Evolutionary conservation across 805 yeast genomes (phyloP).

Genomic region (Teunomyces funiuensis): DNA sequence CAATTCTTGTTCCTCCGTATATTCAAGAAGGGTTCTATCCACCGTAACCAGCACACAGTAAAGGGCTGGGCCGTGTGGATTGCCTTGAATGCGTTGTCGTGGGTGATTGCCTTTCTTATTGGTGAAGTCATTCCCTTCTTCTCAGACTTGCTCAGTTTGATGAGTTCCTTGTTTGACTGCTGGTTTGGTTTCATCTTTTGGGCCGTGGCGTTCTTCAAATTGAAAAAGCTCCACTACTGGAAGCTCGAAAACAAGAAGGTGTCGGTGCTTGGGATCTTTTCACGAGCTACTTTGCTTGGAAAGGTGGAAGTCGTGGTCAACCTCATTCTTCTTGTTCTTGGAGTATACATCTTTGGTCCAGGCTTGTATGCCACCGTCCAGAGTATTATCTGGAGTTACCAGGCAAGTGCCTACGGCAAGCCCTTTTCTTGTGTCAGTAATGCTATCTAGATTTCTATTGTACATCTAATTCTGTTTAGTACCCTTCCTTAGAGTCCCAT

Average conservation of each 20-base stretch:
- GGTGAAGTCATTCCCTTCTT: slow-evolving; percentile 69
- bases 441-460: slow-evolving; percentile 11
- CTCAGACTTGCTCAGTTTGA: slow-evolving; percentile 53
- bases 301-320: slow-evolving; percentile 39
- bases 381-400: slow-evolving; percentile 53
- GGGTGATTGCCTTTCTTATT: slow-evolving; percentile 56
- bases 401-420: slow-evolving; percentile 48
- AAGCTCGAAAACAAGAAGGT: slow-evolving; percentile 21
- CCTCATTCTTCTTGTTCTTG: slow-evolving; percentile 42
- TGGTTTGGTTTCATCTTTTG: slow-evolving; percentile 67
- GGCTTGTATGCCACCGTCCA: slow-evolving; percentile 57
- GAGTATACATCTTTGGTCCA: slow-evolving; percentile 58
- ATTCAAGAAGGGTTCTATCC: slow-evolving; percentile 42
- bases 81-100: slow-evolving; percentile 40
- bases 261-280: slow-evolving; percentile 25
- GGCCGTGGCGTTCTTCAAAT: slow-evolving; percentile 56
- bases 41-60: slow-evolving; percentile 47
- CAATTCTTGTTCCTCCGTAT: slow-evolving; percentile 50
- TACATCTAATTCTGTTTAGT: not conserved
- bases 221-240: slow-evolving; percentile 27
- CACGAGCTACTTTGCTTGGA: slow-evolving; percentile 23
- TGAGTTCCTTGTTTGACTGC: slow-evolving; percentile 63
- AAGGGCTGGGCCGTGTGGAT: slow-evolving; percentile 57
- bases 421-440: slow-evolving; percentile 53
- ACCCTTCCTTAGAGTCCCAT: slow-evolving; percentile 61